A percentile compares a stretch with the other conserved stretches of the same genome.
These are phyloP conservation scores for Ilyonectria mors-panacis DNA, from an alignment of 2,329 filamentous ascomycete species.

Conservation along the genomic window DNA sequence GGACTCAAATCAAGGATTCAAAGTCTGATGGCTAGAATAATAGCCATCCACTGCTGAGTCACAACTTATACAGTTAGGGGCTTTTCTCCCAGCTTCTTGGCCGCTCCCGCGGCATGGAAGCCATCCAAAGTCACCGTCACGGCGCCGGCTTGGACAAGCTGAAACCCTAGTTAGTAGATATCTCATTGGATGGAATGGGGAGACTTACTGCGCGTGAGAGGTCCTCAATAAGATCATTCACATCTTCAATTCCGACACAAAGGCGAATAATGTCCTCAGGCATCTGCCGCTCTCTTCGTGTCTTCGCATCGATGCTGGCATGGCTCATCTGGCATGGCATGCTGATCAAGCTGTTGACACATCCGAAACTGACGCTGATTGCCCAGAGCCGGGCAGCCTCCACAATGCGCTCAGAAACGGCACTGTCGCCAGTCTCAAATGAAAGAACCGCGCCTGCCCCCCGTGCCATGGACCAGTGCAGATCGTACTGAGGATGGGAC, in stretches of 20 bases:
- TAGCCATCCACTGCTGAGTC: slow-evolving; percentile 32
- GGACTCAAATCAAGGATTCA: background rate
- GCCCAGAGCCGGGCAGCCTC: slow-evolving; percentile 93
- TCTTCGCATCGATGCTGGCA: slow-evolving; percentile 97
- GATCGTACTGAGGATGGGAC: slow-evolving; percentile 95
- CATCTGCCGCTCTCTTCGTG: slow-evolving; percentile 88
- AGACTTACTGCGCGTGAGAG: slow-evolving; percentile 86
- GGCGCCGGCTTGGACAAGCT: slow-evolving; percentile 95
- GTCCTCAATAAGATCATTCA: slow-evolving; percentile 92
- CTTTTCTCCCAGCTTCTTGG: slow-evolving; percentile 52
- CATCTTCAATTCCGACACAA: slow-evolving; percentile 97
- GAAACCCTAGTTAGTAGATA: slow-evolving; percentile 44
- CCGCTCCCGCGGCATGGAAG: slow-evolving; percentile 74
- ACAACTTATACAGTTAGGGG: slow-evolving; percentile 38
- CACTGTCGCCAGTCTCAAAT: slow-evolving; percentile 93
- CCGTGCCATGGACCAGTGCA: slow-evolving; percentile 96
- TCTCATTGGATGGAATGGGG: background rate
- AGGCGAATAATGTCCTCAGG: slow-evolving; percentile 96
- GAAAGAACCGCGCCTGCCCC: slow-evolving; percentile 95
- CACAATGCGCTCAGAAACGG: slow-evolving; percentile 91
- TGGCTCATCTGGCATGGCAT: slow-evolving; percentile 99
- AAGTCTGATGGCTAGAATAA: slow-evolving; percentile 1
- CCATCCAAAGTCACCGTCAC: slow-evolving; percentile 89
- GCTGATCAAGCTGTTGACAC: slow-evolving; percentile 98
- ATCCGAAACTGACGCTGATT: slow-evolving; percentile 97